Evolutionary conservation across 257 asterid genomes (phyloP).

Genomic region (Voacanga thouarsii): DNA sequence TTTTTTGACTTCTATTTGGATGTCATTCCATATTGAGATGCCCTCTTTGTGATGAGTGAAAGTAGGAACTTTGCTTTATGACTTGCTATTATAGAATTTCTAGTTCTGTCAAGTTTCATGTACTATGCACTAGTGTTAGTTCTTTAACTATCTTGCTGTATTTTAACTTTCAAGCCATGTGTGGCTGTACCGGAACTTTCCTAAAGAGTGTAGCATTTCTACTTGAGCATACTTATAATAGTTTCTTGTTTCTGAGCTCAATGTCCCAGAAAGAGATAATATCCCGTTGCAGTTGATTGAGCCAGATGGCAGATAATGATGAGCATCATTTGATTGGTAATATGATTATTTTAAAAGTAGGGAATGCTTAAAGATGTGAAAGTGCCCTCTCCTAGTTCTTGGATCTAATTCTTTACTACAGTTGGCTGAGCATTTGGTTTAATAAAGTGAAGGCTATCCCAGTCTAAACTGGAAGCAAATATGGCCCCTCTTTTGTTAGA

Average conservation of each 20-base stretch:
- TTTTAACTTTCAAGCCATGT: not conserved
- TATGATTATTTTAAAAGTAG: not conserved
- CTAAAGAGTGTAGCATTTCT: not conserved
- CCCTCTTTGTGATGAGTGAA: constrained; percentile 4
- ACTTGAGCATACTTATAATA: not conserved
- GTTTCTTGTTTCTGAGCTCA: not conserved
- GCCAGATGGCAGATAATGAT: not conserved
- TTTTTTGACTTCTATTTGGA: not conserved
- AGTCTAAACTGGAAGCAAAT: not conserved
- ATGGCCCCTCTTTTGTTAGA: not conserved
- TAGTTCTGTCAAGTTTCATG: not conserved
- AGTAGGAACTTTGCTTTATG: not conserved
- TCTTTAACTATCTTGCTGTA: not conserved
- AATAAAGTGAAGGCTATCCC: not conserved
- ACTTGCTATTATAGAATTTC: not conserved
- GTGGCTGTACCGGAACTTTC: not conserved
- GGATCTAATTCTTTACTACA: not conserved
- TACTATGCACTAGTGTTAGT: not conserved
- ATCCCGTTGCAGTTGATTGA: not conserved
- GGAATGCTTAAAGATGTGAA: not conserved
- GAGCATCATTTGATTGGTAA: not conserved
- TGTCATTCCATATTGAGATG: not conserved
- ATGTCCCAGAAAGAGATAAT: no score
- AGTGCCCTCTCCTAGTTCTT: not conserved
- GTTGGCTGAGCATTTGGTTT: not conserved